Conservation (phyloP, 371 early-diverging fungal species). For the Lichtheimia hyalospora region DNA sequence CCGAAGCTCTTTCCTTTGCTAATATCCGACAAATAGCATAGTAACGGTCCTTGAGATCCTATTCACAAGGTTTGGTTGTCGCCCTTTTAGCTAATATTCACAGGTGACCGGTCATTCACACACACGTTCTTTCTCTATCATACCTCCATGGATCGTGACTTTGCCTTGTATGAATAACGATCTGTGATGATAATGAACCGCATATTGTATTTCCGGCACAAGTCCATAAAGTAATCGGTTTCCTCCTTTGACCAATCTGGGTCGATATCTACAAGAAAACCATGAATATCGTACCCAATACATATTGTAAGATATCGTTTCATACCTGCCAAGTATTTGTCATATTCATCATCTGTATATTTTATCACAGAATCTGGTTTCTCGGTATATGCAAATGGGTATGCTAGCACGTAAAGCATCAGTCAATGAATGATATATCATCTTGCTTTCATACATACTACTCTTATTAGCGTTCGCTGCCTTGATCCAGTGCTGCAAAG, state of each 20-base stretch:
- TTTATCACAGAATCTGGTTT: slow-evolving; percentile 56
- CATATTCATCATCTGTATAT: slow-evolving; percentile 75
- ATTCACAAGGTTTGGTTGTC: neutral
- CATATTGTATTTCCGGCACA: slow-evolving; percentile 77
- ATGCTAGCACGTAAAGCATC: slow-evolving; percentile 30
- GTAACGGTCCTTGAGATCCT: slow-evolving; percentile 86
- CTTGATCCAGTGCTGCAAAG: slow-evolving; percentile 77
- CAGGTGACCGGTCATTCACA: neutral
- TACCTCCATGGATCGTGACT: slow-evolving; percentile 33
- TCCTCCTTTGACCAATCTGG: slow-evolving; percentile 84
- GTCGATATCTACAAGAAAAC: slow-evolving; percentile 29
- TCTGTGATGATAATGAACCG: slow-evolving; percentile 86
- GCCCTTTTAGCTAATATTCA: neutral
- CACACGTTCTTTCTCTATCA: neutral
- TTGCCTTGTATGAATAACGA: slow-evolving; percentile 61
- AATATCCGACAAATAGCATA: slow-evolving; percentile 63
- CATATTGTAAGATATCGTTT: neutral
- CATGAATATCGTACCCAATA: neutral
- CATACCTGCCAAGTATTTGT: slow-evolving; percentile 47
- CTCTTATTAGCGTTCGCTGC: slow-evolving; percentile 47
- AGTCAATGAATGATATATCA: neutral
- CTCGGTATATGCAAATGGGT: slow-evolving; percentile 65
- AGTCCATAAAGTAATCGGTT: slow-evolving; percentile 77
- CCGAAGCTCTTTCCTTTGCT: slow-evolving; percentile 40
- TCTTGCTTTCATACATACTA: slow-evolving; percentile 3